Evolutionary conservation across 2,329 filamentous ascomycete genomes (phyloP), one percentile per base, ranked within the genome.

Genomic region (Fulvia fulva): DNA sequence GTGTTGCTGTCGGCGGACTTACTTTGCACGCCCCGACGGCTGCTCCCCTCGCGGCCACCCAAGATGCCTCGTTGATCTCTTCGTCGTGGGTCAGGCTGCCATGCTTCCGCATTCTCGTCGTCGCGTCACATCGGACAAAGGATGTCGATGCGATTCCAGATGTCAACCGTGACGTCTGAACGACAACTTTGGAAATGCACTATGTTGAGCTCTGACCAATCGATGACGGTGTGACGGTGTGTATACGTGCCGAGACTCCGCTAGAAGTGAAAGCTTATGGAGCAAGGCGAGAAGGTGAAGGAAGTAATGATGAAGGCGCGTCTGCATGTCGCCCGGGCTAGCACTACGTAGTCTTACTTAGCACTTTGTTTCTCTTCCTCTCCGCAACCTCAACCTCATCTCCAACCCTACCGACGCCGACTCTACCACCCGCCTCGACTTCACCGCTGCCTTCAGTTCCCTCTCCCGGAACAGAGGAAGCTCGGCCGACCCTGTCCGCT

Each of bases 31-130:
- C 87, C 19, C 89, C 89, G 47, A 80, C 75, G 30, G 83, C 74
- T 19, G 87, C 89, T 34, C 89, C 90, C 62, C 81, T 81, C 2
- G 80, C 81, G 34, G 88, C 89, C 68, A 89, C 87, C 84, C 86
- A 87, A 44, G 87, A 85, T 49, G 89, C 89, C 57, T 82, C 79
- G 62, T 83, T 82, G 51, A 87, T 84, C 72, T 93, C 89, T 44
- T 83, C 82, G 64, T 82, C 84, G 53, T 82, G 82, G 14, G 68
- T 72, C 68, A 87, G 76, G 62, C 79, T 81, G 65, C 82, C 84
- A 75, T 85, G 80, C 60, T 62, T 5, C 30, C 62, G 59, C 59
- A 61, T 57, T 61, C 60, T 63, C 51, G 43, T 56, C 53, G 52
- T 49, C 53, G 52, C 44, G 32, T 28, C 44, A 6, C 53, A 59